Conservation (phyloP, 306 rosid genomes). For the Ceratonia siliqua region DNA sequence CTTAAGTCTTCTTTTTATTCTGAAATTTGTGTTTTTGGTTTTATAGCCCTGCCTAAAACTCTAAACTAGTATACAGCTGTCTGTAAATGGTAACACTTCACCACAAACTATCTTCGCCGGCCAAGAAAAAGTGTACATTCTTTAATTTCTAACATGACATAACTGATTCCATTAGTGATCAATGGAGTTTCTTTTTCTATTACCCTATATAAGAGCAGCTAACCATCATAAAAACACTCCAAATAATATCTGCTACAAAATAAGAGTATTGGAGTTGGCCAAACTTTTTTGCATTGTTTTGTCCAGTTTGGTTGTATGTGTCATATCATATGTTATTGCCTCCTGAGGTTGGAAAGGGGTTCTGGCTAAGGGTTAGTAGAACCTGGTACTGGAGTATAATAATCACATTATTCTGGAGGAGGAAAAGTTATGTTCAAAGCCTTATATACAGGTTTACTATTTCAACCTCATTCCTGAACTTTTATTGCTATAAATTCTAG, state of each 20-base stretch:
- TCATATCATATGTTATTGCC: not conserved
- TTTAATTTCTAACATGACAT: no score
- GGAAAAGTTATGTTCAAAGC: no score
- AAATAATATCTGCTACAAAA: not conserved
- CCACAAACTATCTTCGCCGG: not conserved
- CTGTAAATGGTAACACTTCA: not conserved
- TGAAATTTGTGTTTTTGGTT: no score
- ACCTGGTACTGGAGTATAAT: not conserved
- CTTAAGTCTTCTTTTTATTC: not conserved
- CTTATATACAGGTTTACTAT: no score
- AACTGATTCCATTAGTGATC: no score
- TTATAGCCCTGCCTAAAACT: no score
- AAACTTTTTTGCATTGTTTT: not conserved
- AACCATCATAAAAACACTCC: not conserved
- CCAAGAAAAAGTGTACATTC: not conserved
- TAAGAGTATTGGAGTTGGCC: not conserved
- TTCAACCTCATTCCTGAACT: no score
- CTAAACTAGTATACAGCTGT: not conserved
- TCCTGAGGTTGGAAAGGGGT: not conserved
- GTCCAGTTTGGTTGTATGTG: not conserved
- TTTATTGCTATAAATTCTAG: no score
- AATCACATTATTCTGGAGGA: no score
- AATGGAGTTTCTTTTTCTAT: no score
- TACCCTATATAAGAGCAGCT: not conserved
- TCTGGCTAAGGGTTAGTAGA: not conserved